phyloP scores from a whole-genome alignment of 495 filamentous ascomycete species.

The Bombardia bombarda region DNA sequence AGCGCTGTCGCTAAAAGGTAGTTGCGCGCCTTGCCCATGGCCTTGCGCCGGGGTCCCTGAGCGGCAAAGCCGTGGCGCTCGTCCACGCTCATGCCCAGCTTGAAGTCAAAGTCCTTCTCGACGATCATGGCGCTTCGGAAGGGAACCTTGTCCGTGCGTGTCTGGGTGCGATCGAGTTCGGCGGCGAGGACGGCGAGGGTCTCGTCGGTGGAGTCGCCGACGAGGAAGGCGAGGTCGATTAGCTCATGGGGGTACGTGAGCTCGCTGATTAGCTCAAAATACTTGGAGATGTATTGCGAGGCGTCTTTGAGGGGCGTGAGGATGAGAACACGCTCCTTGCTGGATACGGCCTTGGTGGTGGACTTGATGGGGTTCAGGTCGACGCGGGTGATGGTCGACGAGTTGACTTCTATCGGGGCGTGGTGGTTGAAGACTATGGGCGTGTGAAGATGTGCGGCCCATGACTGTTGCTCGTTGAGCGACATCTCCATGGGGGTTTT shows the following conservation, averaged over 20 bases:
- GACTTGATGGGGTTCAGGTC: conserved; percentile 83
- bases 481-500: conserved; percentile 93
- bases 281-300: conserved; percentile 66
- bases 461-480: conserved; percentile 78
- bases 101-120: conserved; percentile 78
- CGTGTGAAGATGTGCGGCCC: conserved; percentile 81
- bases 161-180: conserved; percentile 85
- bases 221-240: conserved; percentile 92
- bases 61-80: conserved; percentile 80
- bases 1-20: conserved; percentile 80
- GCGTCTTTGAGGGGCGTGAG: conserved; percentile 93
- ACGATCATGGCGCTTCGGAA: conserved; percentile 80
- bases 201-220: conserved; percentile 84
- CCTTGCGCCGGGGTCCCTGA: conserved; percentile 83
- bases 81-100: conserved; percentile 63
- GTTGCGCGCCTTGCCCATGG: conserved; percentile 84
- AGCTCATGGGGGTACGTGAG: conserved; percentile 91
- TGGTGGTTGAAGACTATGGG: conserved; percentile 96
- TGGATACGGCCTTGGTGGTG: conserved; percentile 64
- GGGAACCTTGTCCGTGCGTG: conserved; percentile 62
- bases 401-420: conserved; percentile 75
- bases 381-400: conserved; percentile 64
- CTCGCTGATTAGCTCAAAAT: conserved; percentile 88
- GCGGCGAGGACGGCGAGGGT: conserved; percentile 71
- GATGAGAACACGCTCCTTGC: conserved; percentile 86